Evolutionary conservation across 768 basidiomycete genomes (phyloP).

Genomic region (Rhodotorula paludigena): DNA sequence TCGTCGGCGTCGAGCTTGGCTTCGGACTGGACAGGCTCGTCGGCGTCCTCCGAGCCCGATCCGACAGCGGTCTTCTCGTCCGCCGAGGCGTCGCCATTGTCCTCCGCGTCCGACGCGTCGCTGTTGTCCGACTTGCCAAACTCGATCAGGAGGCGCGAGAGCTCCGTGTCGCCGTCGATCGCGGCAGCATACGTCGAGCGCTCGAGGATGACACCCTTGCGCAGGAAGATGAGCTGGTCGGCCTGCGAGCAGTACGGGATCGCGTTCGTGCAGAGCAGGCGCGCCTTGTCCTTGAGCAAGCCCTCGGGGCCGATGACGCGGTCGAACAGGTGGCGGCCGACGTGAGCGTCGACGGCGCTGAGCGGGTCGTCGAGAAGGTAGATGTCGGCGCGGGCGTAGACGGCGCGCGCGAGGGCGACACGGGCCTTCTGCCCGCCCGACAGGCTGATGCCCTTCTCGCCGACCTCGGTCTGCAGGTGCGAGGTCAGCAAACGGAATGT

Average conservation of each 20-base stretch:
- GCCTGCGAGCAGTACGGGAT: conserved; percentile 50
- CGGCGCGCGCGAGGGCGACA: conserved; percentile 75
- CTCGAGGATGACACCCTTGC: conserved; percentile 50
- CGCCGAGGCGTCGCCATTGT: conserved; percentile 40
- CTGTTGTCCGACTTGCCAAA: conserved; percentile 52
- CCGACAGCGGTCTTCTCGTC: conserved; percentile 36
- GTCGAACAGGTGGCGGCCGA: conserved; percentile 78
- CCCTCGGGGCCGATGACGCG: conserved; percentile 43
- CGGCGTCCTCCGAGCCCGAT: not conserved
- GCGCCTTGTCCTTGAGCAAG: conserved; percentile 49
- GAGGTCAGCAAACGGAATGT: not conserved
- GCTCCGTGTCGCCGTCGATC: conserved; percentile 43
- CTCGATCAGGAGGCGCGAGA: conserved; percentile 55
- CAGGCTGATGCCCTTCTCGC: conserved; percentile 61
- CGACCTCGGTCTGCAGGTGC: conserved; percentile 63
- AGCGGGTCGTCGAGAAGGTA: conserved; percentile 88
- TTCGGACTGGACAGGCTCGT: conserved; percentile 35
- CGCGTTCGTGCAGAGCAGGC: conserved; percentile 51
- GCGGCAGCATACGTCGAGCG: conserved; percentile 49
- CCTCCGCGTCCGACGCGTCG: conserved; percentile 35
- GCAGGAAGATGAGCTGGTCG: conserved; percentile 50
- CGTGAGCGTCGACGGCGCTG: conserved; percentile 71
- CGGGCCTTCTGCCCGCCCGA: conserved; percentile 68
- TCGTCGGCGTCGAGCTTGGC: conserved; percentile 42
- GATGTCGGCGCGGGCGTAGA: conserved; percentile 87